Base-by-base conservation (phyloP, 495 filamentous ascomycete genomes). In the Penicillium turbatum region DNA sequence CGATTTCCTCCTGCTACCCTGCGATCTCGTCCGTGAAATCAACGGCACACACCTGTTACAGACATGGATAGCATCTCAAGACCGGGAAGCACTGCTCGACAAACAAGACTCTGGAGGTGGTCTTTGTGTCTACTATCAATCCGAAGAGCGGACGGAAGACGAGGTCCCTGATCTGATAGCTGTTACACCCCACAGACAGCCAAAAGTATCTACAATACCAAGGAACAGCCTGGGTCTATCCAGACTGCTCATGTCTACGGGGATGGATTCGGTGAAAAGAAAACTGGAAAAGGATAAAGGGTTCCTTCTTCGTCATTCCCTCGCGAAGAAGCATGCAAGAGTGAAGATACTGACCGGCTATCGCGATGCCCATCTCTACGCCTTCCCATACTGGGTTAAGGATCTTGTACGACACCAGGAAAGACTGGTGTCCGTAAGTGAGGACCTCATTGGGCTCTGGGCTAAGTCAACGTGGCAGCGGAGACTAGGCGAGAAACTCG, bases 351-450 rank as follows among this genome's bases (percentile, higher is more conserved):
- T 48, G 31, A 37, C 45, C 16, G 17, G 12, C 17, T 48, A 16
- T 6, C 32, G 45, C n/a, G 45, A 48, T n/a, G 21, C 45, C 10
- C 45, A 48, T 7, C 45, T 48, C 45, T 48, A 48, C 19, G 12
- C 31, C 9, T 48, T 48, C 16, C 45, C 32, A 3, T 34, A 27
- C 32, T 37, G 45, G 45, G 45, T 37, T 0, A 35, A 27, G 19
- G 19, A 48, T 26, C 32, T 48, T 1, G 19, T 26, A 16, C 29
- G 17, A 1, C 12, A 19, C 13, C 45, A 48, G 19, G 19, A 48
- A 27, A 35, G 19, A 35, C 11, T 48, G 5, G 17, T 13, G 0
- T 37, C 45, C 1, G 5, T 48, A 6, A 37, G 21, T 2, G 45
- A 48, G 7, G 45, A 48, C 16, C 45, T 48, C 10, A 48, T 48